Evolutionary conservation across 2,329 filamentous ascomycete genomes (phyloP).

Genomic region (Lecanicillium sp.): DNA sequence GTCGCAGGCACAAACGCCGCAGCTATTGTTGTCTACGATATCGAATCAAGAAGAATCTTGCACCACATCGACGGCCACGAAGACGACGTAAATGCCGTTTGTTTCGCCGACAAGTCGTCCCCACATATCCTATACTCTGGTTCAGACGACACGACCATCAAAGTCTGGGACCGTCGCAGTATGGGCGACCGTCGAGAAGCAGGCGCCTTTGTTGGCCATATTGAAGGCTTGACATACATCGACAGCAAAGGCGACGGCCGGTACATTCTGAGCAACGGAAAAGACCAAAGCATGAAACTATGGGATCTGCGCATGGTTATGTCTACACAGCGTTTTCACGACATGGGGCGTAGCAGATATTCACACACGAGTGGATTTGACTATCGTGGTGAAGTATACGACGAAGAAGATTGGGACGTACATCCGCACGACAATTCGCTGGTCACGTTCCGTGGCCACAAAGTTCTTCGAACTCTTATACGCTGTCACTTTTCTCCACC

Average conservation of each 20-base stretch:
- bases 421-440: conserved; percentile 81
- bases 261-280: conserved; percentile 88
- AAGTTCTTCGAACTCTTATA: conserved; percentile 82
- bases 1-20: conserved; percentile 78
- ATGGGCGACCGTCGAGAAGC: conserved; percentile 74
- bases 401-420: conserved; percentile 49
- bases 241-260: conserved; percentile 63
- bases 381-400: conserved; percentile 62
- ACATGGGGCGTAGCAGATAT: conserved; percentile 45
- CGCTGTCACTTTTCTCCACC: conserved; percentile 92
- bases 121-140: conserved; percentile 95
- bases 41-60: conserved; percentile 69
- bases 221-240: conserved; percentile 59
- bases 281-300: conserved; percentile 94
- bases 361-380: conserved; percentile 56
- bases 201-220: conserved; percentile 58
- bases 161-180: conserved; percentile 92
- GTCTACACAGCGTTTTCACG: conserved; percentile 55
- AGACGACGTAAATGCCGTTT: conserved; percentile 93
- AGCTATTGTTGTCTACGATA: conserved; percentile 83
- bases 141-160: conserved; percentile 87
- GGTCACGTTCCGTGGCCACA: conserved; percentile 88
- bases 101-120: conserved; percentile 80
- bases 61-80: conserved; percentile 71
- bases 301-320: conserved; percentile 94